Percentiles rank a stretch among this genome's conserved stretches.
Evolutionary conservation across 805 yeast species (phyloP).

Genomic region (Brettanomyces bruxellensis): DNA sequence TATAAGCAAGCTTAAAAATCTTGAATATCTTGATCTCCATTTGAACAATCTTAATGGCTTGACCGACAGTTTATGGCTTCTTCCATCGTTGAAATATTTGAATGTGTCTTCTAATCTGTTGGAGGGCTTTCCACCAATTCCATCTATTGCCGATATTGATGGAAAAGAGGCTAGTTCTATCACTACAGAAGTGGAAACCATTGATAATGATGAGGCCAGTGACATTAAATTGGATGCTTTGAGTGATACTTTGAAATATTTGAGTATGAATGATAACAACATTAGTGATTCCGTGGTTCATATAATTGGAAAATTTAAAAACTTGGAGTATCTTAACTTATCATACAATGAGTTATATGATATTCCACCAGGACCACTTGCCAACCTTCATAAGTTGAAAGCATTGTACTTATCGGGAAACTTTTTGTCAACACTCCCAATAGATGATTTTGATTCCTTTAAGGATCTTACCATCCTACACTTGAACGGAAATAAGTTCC

Average conservation of each 20-base stretch:
- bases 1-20: constrained; percentile 48
- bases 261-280: constrained; percentile 77
- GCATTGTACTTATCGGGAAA: constrained; percentile 81
- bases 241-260: constrained; percentile 32
- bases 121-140: constrained; percentile 48
- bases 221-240: constrained; percentile 7
- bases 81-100: constrained; percentile 45
- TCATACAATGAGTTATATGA: constrained; percentile 82
- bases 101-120: constrained; percentile 71
- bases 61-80: constrained; percentile 59
- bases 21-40: constrained; percentile 70
- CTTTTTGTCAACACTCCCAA: constrained; percentile 65
- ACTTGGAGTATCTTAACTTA: constrained; percentile 58
- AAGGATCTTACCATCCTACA: constrained; percentile 49
- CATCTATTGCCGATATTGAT: constrained; percentile 5
- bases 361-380: constrained; percentile 64
- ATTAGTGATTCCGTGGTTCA: constrained; percentile 71
- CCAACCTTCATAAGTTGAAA: constrained; percentile 44
- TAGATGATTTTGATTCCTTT: constrained; percentile 71
- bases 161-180: background rate
- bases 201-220: background rate
- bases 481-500: constrained; percentile 77
- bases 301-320: constrained; percentile 46
- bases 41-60: constrained; percentile 69
- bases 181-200: background rate